These are phyloP conservation scores for Rutstroemia sydowiana DNA, from an alignment of 2,329 filamentous ascomycete genomes.

Conservation along the genomic window DNA sequence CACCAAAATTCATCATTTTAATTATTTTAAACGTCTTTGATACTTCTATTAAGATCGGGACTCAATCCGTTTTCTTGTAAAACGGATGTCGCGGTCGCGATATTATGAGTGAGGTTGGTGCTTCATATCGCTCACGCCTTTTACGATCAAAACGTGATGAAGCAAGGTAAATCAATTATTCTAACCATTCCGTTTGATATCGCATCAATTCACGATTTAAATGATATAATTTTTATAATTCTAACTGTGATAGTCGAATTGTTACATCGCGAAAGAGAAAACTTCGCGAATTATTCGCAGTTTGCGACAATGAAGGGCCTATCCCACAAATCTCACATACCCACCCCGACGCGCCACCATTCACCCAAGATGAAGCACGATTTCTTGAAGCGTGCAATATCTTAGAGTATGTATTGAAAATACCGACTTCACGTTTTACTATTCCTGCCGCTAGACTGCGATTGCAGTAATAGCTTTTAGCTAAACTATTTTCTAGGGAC, in stretches of 20 bases:
- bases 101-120: constrained; percentile 66
- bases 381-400: constrained; percentile 53
- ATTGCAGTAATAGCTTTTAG: constrained; percentile 9
- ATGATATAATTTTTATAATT: constrained; percentile 18
- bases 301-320: constrained; percentile 58
- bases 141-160: constrained; percentile 58
- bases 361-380: constrained; percentile 44
- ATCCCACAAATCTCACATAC: constrained; percentile 51
- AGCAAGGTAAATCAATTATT: constrained; percentile 45
- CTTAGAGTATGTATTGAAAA: constrained; percentile 45
- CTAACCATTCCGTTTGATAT: constrained; percentile 12
- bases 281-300: constrained; percentile 79
- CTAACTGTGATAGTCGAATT: constrained; percentile 51
- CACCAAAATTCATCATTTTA: constrained; percentile 24
- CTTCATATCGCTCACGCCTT: constrained; percentile 57
- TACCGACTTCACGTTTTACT: not conserved
- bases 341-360: constrained; percentile 48
- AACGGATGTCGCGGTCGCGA: constrained; percentile 63
- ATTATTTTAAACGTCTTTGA: constrained; percentile 26
- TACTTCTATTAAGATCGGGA: constrained; percentile 31
- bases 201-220: constrained; percentile 21
- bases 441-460: not conserved
- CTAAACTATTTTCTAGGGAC: constrained; percentile 34
- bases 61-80: constrained; percentile 52
- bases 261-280: constrained; percentile 84